Evolutionary conservation across 345 rosid species (phyloP).

Genomic region (Lepidium aucheri): DNA sequence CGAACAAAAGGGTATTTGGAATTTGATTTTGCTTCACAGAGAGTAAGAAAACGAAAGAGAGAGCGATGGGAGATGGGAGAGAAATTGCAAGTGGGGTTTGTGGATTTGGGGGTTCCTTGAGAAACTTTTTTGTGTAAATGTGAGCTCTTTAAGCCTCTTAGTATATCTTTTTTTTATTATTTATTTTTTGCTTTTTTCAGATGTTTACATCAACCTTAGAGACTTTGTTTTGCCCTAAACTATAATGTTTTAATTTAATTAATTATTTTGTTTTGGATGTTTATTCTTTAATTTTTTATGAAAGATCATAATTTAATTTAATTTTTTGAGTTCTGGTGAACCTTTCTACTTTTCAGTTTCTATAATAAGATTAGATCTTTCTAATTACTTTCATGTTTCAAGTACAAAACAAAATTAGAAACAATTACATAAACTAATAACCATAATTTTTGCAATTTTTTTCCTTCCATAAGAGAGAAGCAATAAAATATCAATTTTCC

Average conservation of each 20-base stretch:
- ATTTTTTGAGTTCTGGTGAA: neutral
- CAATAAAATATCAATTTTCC: neutral
- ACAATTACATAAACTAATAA: neutral
- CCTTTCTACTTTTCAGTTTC: conserved; percentile 11
- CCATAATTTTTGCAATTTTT: neutral
- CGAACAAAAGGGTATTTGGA: conserved; percentile 9
- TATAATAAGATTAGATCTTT: neutral
- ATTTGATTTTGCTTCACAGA: conserved; percentile 3
- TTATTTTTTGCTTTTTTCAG: conserved; percentile 14
- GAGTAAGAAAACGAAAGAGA: conserved; percentile 22
- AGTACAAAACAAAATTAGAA: neutral
- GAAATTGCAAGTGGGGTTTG: conserved; percentile 29
- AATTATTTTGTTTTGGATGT: conserved; percentile 5
- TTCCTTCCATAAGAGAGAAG: neutral
- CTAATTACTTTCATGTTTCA: neutral
- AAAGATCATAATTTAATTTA: neutral
- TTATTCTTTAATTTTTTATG: neutral
- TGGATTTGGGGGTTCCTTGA: conserved; percentile 36
- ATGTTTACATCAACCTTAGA: conserved; percentile 25
- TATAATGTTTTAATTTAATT: conserved; percentile 1
- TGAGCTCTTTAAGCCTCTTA: conserved; percentile 18
- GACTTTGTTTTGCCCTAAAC: conserved; percentile 13
- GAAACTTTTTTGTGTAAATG: conserved; percentile 14
- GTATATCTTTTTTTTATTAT: neutral
- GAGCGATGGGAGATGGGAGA: conserved; percentile 19